Evolutionary conservation across 1,284 basidiomycete species (phyloP).

Genomic region (Amylostereum chailletii): DNA sequence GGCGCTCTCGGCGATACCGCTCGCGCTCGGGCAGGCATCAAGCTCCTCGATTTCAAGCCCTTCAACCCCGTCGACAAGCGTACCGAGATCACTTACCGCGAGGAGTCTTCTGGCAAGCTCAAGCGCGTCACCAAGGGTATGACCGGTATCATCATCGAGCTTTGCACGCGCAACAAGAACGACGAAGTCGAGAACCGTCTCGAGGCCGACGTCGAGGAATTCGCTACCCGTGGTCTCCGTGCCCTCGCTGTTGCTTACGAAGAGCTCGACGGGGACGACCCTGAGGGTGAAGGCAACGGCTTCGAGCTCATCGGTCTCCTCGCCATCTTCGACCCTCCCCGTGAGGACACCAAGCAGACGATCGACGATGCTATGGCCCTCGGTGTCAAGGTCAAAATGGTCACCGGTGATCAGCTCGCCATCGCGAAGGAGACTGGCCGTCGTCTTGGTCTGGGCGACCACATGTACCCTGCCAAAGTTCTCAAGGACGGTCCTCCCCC

Average conservation of each 20-base stretch:
- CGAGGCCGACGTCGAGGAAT: slow-evolving; percentile 94
- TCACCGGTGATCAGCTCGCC: slow-evolving; percentile 98
- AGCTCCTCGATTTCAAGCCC: slow-evolving; percentile 96
- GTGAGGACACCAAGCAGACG: slow-evolving; percentile 97
- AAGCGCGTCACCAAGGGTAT: slow-evolving; percentile 99
- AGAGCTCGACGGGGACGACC: slow-evolving; percentile 80
- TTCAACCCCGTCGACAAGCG: slow-evolving; percentile 99
- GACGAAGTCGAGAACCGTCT: slow-evolving; percentile 85
- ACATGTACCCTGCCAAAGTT: slow-evolving; percentile 96
- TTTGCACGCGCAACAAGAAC: slow-evolving; percentile 96
- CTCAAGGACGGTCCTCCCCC: slow-evolving; percentile 86
- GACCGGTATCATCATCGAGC: slow-evolving; percentile 94
- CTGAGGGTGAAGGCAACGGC: slow-evolving; percentile 83
- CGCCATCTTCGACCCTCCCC: slow-evolving; percentile 96
- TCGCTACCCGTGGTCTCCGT: slow-evolving; percentile 92
- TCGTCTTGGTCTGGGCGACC: slow-evolving; percentile 91
- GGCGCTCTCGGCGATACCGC: slow-evolving; percentile 66
- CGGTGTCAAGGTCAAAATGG: slow-evolving; percentile 99
- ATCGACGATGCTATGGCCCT: slow-evolving; percentile 95
- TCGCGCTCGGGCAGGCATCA: slow-evolving; percentile 86
- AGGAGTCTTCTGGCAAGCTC: slow-evolving; percentile 87
- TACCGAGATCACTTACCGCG: slow-evolving; percentile 96
- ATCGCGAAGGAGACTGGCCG: slow-evolving; percentile 99
- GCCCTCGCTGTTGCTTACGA: slow-evolving; percentile 95
- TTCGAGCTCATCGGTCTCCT: slow-evolving; percentile 97